Percentiles rank a stretch among this genome's conserved stretches.
Conservation (phyloP, 2,329 filamentous ascomycete genomes). For the Alternaria rosae region DNA sequence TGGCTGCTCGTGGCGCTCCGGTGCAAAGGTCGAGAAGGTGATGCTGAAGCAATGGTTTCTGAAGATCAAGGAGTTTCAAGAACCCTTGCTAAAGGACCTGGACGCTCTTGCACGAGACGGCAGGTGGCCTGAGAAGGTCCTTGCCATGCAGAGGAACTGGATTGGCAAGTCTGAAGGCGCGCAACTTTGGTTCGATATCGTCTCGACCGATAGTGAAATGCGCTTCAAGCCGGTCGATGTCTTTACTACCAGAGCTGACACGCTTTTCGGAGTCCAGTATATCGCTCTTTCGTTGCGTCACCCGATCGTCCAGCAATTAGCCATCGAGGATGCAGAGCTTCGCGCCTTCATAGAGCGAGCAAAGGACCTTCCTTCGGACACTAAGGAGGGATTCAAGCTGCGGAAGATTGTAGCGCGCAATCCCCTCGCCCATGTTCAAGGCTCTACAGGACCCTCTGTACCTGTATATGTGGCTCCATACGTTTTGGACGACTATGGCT, state of each 20-base stretch:
- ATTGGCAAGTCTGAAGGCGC: constrained; percentile 80
- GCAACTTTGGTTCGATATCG: constrained; percentile 72
- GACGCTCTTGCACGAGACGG: constrained; percentile 68
- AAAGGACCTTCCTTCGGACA: constrained; percentile 62
- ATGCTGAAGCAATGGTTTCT: constrained; percentile 90
- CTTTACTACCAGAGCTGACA: constrained; percentile 86
- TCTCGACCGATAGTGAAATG: constrained; percentile 48
- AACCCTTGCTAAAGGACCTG: constrained; percentile 74
- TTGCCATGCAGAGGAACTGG: constrained; percentile 88
- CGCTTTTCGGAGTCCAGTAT: constrained; percentile 86
- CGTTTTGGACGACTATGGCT: constrained; percentile 83
- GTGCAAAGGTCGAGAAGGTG: constrained; percentile 81
- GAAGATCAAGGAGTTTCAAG: constrained; percentile 79
- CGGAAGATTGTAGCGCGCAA: constrained; percentile 50
- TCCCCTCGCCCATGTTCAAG: constrained; percentile 61
- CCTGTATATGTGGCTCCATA: constrained; percentile 86
- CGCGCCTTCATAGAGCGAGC: constrained; percentile 70
- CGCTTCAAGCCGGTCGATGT: constrained; percentile 67
- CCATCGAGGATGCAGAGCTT: constrained; percentile 66
- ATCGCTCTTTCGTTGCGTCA: constrained; percentile 79
- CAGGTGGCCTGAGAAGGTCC: constrained; percentile 82
- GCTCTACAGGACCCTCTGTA: constrained; percentile 60
- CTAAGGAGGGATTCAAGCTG: constrained; percentile 72
- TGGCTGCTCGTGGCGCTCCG: constrained; percentile 86
- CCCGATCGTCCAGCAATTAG: constrained; percentile 69